Percentiles rank a stretch among this genome's conserved stretches.
These are phyloP conservation scores for Corrigiola litoralis DNA, from an alignment of 179 eudicot genomes.

Conservation along the genomic window DNA sequence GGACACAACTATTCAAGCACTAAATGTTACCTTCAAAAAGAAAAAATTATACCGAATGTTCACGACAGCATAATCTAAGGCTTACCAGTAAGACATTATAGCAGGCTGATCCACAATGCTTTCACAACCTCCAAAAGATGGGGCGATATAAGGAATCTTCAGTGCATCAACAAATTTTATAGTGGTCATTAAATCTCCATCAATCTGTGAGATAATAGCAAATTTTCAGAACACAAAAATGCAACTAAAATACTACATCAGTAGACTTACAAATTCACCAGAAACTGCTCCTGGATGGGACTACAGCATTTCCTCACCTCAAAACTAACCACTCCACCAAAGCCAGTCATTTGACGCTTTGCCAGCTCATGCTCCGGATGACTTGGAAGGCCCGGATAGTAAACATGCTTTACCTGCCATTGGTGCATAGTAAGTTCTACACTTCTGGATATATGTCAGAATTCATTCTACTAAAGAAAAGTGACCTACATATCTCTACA, in stretches of 20 bases:
- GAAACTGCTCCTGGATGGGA: not conserved
- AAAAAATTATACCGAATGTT: too few relatives aligned
- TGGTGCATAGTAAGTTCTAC: not conserved
- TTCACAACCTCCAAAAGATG: slow-evolving; percentile 96
- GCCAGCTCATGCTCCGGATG: slow-evolving; percentile 94
- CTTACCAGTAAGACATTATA: slow-evolving; percentile 96
- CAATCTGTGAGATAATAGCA: slow-evolving; percentile 41
- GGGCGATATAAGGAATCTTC: slow-evolving; percentile 92
- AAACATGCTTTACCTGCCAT: slow-evolving; percentile 73
- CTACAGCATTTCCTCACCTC: slow-evolving; percentile 44
- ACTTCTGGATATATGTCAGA: not conserved
- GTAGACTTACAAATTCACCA: not conserved
- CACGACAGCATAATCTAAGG: not conserved
- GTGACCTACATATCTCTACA: too few relatives aligned
- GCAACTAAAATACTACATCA: not conserved
- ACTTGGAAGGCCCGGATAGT: slow-evolving; percentile 93
- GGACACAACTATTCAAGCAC: slow-evolving; percentile 1
- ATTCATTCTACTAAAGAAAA: not conserved
- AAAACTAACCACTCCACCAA: slow-evolving; percentile 98
- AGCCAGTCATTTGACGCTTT: slow-evolving; percentile 87
- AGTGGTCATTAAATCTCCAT: slow-evolving; percentile 73
- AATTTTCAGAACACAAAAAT: not conserved
- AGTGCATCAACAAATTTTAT: slow-evolving; percentile 66
- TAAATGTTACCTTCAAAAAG: not conserved
- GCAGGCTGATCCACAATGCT: slow-evolving; percentile 99